phyloP scores from a whole-genome alignment of 345 rosid species.

The Aquilaria yunnanensis region DNA sequence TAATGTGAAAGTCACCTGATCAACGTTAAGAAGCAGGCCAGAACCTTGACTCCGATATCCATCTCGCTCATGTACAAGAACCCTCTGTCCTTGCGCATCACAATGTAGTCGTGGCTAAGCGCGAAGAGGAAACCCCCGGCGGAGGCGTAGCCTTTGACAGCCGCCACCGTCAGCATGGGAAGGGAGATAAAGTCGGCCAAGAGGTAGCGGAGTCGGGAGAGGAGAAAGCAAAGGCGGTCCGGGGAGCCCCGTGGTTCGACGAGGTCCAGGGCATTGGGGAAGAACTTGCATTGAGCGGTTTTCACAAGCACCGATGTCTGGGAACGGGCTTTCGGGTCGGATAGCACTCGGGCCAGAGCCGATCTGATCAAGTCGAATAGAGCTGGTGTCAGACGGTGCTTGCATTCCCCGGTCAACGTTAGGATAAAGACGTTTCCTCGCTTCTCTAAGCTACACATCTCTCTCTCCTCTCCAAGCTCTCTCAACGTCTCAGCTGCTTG shows the following conservation, averaged over 20 bases:
- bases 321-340: constrained; percentile 19
- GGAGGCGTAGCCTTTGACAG: constrained; percentile 54
- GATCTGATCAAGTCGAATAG: constrained; percentile 32
- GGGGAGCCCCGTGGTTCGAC: constrained; percentile 28
- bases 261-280: constrained; percentile 63
- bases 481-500: neutral
- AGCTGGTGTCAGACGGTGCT: constrained; percentile 44
- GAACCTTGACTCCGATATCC: constrained; percentile 32
- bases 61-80: constrained; percentile 63
- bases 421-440: constrained; percentile 33
- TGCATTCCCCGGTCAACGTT: constrained; percentile 36
- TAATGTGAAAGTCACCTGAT: constrained; percentile 7
- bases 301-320: constrained; percentile 39
- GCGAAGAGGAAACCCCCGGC: constrained; percentile 51
- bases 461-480: neutral
- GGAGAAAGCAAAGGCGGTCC: constrained; percentile 24
- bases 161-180: constrained; percentile 62
- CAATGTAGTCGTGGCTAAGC: constrained; percentile 44
- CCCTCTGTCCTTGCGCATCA: constrained; percentile 53
- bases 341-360: constrained; percentile 28
- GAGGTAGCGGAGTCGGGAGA: constrained; percentile 25
- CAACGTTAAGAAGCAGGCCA: constrained; percentile 30
- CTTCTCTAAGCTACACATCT: constrained; percentile 39
- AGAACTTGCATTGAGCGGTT: constrained; percentile 53
- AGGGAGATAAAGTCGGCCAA: constrained; percentile 37